These are phyloP conservation scores for Gremmenia infestans DNA, from an alignment of 2,329 filamentous ascomycete genomes.

Conservation along the genomic window DNA sequence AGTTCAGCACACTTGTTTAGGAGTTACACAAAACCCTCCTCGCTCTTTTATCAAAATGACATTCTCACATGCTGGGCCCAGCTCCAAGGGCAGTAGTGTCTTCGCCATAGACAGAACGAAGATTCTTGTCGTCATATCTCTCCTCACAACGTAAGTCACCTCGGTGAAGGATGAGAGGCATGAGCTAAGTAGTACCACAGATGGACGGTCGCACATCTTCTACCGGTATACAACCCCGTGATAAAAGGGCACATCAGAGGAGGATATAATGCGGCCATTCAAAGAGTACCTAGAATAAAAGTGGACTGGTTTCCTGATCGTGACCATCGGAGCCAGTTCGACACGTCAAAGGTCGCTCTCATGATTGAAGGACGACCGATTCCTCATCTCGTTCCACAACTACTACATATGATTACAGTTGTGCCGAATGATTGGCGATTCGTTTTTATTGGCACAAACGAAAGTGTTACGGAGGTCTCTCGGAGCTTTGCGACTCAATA, in stretches of 20 bases:
- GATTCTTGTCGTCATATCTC: constrained; percentile 22
- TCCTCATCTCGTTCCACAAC: constrained; percentile 44
- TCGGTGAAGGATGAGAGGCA: not conserved
- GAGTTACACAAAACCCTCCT: too few species aligned
- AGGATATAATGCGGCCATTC: constrained; percentile 21
- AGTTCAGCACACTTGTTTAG: too few species aligned
- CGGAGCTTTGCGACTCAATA: constrained; percentile 43
- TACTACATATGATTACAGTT: constrained; percentile 48
- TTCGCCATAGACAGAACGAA: constrained; percentile 23
- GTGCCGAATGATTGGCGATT: constrained; percentile 52
- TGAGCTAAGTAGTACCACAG: constrained; percentile 27
- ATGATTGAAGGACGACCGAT: constrained; percentile 46
- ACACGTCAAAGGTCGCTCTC: constrained; percentile 47
- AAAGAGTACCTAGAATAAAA: constrained; percentile 27
- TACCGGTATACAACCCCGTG: constrained; percentile 41
- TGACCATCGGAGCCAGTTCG: constrained; percentile 31
- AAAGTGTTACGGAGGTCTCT: constrained; percentile 42
- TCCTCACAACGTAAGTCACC: constrained; percentile 26
- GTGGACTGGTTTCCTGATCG: constrained; percentile 28
- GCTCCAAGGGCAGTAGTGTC: constrained; percentile 14
- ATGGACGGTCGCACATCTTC: constrained; percentile 43
- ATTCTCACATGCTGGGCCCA: constrained; percentile 2
- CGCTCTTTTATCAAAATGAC: not conserved
- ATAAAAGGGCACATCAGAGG: constrained; percentile 33
- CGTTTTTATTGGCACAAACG: constrained; percentile 46